Conservation (phyloP, 2,329 filamentous ascomycete species). For the Cercospora nicotianae region DNA sequence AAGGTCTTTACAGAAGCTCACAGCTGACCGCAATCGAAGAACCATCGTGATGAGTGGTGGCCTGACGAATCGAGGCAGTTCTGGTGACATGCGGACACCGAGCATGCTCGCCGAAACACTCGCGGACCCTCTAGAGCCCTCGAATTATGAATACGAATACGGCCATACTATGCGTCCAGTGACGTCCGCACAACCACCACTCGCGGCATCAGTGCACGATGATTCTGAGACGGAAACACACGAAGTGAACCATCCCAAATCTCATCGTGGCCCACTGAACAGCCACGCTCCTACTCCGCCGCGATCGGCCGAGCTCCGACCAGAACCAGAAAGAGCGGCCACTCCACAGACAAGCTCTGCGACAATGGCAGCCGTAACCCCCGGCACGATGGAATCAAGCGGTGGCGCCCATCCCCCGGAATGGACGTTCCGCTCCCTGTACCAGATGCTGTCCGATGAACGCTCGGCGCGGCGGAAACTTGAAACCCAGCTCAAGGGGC, state of each 20-base stretch:
- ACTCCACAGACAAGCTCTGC: slow-evolving; percentile 15
- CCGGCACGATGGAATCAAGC: not conserved
- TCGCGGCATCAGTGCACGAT: slow-evolving; percentile 21
- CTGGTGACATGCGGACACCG: slow-evolving; percentile 32
- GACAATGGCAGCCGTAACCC: slow-evolving; percentile 15
- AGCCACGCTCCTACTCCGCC: slow-evolving; percentile 10
- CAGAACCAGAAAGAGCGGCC: not conserved
- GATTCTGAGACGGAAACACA: not conserved
- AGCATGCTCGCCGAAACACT: slow-evolving; percentile 40
- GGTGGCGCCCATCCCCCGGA: slow-evolving; percentile 19
- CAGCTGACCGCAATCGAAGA: slow-evolving; percentile 36
- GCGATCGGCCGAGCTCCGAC: slow-evolving; percentile 4
- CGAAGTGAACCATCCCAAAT: not conserved
- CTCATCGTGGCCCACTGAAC: not conserved
- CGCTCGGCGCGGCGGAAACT: slow-evolving; percentile 39
- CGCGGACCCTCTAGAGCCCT: slow-evolving; percentile 22
- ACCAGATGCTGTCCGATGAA: slow-evolving; percentile 42
- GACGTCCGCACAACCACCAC: slow-evolving; percentile 27
- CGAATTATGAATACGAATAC: slow-evolving; percentile 30
- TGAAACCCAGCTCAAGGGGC: slow-evolving; percentile 34
- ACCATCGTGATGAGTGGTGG: slow-evolving; percentile 34
- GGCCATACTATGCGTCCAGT: slow-evolving; percentile 26
- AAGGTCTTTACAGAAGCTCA: slow-evolving; percentile 36
- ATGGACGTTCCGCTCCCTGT: slow-evolving; percentile 39
- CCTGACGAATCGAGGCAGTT: slow-evolving; percentile 22